Evolutionary conservation across 2,329 filamentous ascomycete species (phyloP).

Genomic region (Chaetomium sp.): DNA sequence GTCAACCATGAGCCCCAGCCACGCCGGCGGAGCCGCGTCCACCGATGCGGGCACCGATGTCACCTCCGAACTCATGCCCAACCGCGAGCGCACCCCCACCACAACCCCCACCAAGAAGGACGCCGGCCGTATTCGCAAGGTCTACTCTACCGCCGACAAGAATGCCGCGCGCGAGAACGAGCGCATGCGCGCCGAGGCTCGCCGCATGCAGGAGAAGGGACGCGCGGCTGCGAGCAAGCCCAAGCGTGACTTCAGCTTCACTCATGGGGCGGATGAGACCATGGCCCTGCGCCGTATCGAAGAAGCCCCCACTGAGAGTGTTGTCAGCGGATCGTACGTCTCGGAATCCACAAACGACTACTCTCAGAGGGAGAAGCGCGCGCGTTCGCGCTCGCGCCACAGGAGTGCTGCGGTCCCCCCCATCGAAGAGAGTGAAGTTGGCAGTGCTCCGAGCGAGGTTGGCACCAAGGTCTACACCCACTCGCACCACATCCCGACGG

Average conservation of each 20-base stretch:
- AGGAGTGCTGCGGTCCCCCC: slow-evolving; percentile 9
- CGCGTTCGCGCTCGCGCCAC: slow-evolving; percentile 12
- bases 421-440: slow-evolving; percentile 22
- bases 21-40: slow-evolving; percentile 13
- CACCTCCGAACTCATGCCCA: slow-evolving; percentile 53
- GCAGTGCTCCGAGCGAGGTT: slow-evolving; percentile 36
- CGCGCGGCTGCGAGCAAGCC: slow-evolving; percentile 27
- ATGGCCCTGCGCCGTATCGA: slow-evolving; percentile 27
- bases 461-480: slow-evolving; percentile 55
- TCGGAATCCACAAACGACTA: slow-evolving; percentile 5
- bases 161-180: slow-evolving; percentile 47
- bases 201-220: slow-evolving; percentile 48
- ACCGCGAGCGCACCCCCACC: slow-evolving; percentile 52
- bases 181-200: slow-evolving; percentile 50
- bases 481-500: slow-evolving; percentile 43
- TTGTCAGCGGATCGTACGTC: slow-evolving; percentile 11
- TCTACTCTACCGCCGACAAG: slow-evolving; percentile 54
- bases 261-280: slow-evolving; percentile 35
- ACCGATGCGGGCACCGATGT: slow-evolving; percentile 36
- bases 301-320: slow-evolving; percentile 20
- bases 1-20: slow-evolving; percentile 35
- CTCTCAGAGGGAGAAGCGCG: background rate
- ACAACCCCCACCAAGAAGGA: slow-evolving; percentile 43
- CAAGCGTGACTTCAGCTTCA: slow-evolving; percentile 49
- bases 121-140: slow-evolving; percentile 45